These are phyloP conservation scores for Alternaria angustiovoidea DNA, from an alignment of 2,329 filamentous ascomycete species.

Conservation along the genomic window DNA sequence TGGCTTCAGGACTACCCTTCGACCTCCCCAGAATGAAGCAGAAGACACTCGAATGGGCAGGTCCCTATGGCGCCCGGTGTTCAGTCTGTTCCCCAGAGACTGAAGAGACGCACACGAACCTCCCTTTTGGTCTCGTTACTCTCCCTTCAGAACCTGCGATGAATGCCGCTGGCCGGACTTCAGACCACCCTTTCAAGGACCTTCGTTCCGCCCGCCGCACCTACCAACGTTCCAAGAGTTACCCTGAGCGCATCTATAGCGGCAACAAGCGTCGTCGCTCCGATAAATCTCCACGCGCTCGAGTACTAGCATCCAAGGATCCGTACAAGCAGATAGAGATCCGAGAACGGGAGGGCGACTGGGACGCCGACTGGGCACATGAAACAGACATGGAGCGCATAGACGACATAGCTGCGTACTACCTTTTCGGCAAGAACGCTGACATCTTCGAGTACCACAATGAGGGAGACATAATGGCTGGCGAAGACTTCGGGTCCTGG, in stretches of 20 bases:
- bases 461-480: background rate
- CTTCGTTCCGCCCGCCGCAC: background rate
- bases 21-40: background rate
- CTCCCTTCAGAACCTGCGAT: conserved; percentile 5
- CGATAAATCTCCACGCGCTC: background rate
- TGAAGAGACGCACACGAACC: background rate
- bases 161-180: conserved; percentile 8
- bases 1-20: background rate
- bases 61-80: background rate
- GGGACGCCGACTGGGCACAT: background rate
- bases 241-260: background rate
- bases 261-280: conserved; percentile 1
- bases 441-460: background rate
- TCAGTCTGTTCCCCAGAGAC: background rate
- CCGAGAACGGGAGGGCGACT: background rate
- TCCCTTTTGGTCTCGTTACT: background rate
- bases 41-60: background rate
- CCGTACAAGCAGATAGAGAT: background rate
- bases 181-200: conserved; percentile 10
- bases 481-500: conserved; percentile 19
- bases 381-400: background rate
- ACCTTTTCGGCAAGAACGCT: conserved; percentile 1
- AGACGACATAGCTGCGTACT: conserved; percentile 7
- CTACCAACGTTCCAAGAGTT: background rate
- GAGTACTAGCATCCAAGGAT: background rate